Base-by-base conservation (phyloP, 345 rosid species). In the Turritis glabra region DNA sequence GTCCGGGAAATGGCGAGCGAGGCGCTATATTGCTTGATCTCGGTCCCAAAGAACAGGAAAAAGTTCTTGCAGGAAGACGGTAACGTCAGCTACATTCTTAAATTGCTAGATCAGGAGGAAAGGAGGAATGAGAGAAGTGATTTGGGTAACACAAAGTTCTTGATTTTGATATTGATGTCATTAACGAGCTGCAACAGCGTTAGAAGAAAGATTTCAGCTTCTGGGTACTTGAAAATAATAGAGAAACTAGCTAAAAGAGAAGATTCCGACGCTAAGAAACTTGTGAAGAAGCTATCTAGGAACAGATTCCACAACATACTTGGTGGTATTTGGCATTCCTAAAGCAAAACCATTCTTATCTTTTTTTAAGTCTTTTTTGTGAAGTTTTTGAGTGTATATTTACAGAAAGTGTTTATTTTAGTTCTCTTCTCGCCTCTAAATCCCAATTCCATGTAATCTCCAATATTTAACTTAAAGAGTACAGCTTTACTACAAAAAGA, bases 241-340 rank as follows among this genome's bases (percentile, higher is more conserved):
- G 91, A 87, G 62, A 89, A 86, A 72, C 83, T 91, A 48, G 89
- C 97, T 12, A 88, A 83, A 61, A 85, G 84, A 6, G 91, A 87
- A 70, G 90, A 78, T 59, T 68, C 72, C 13, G 93, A 85, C 60
- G 97, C 91, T 50, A 91, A 87, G 79, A 84, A 76, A 71, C 89
- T 91, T 70, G 81, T 87, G 65, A 82, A 85, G 80, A 91, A 84
- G 75, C 62, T 90, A 44, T 88, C 94, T 14, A 58, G 81, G 1
- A 87, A 84, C 57, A 79, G 85, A 68, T 84, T 90, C 68, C 85
- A 86, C 7, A 84, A 74, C 33, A 72, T 90, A 83, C 73, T 88
- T 53, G 85, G 81, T 67, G 94, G 97, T 79, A 66, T 90, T 78
- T 90, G 93, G 93, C 87, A 85, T 85, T 82, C 85, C 44, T 72